phyloP scores from a whole-genome alignment of 306 rosid species.

The Prunus mume region DNA sequence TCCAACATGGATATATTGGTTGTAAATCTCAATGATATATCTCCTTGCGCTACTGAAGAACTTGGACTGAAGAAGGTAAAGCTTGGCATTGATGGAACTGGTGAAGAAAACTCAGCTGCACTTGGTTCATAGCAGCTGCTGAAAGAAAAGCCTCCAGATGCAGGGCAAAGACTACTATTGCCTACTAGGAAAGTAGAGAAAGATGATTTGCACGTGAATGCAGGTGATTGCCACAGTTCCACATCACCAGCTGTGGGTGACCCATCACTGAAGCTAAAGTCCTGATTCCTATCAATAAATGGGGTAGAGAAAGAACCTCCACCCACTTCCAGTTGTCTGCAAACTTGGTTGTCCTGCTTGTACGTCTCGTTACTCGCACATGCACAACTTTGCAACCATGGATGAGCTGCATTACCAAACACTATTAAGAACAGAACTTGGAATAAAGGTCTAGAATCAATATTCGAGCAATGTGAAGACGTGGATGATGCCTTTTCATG shows the following conservation, averaged over 20 bases:
- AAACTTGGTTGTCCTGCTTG: conserved; percentile 1
- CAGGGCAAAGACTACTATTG: conserved; percentile 16
- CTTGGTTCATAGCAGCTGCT: conserved; percentile 30
- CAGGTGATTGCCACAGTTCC: conserved; percentile 29
- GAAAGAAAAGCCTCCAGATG: conserved; percentile 42
- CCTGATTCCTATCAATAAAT: conserved; percentile 17
- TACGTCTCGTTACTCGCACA: conserved; percentile 19
- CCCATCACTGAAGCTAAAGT: conserved; percentile 28
- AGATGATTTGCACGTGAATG: conserved; percentile 38
- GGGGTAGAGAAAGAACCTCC: conserved; percentile 20
- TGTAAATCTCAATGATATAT: conserved; percentile 17
- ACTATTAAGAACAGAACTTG: neutral
- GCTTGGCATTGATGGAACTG: conserved; percentile 32
- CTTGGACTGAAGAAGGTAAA: conserved; percentile 24
- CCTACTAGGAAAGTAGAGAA: conserved; percentile 27
- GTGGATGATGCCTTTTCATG: neutral
- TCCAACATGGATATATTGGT: neutral
- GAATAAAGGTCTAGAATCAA: neutral
- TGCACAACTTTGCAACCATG: conserved; percentile 65
- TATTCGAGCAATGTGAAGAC: neutral
- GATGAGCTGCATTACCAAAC: conserved; percentile 45
- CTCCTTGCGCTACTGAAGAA: conserved; percentile 8
- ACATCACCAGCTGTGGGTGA: conserved; percentile 22
- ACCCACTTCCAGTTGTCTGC: conserved; percentile 11
- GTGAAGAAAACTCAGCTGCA: conserved; percentile 24